Conservation (phyloP, 2,329 filamentous ascomycete species). For the Fusarium redolens region DNA sequence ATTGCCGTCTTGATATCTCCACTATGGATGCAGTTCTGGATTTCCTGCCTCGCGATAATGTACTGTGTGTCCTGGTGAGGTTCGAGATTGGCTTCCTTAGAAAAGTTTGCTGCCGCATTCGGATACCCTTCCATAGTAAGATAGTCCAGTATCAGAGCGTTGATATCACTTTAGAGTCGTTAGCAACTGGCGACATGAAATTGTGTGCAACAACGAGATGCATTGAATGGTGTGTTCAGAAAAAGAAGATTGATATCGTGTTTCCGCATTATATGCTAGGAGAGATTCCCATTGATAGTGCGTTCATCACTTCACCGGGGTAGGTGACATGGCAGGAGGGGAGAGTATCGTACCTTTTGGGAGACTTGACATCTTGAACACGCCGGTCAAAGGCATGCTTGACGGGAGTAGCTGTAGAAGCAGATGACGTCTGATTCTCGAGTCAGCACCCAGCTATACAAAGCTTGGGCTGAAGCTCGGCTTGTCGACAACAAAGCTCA, state of each 20-base stretch:
- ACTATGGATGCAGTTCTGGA: conserved; percentile 84
- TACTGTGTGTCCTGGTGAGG: conserved; percentile 77
- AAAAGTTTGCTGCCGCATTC: conserved; percentile 91
- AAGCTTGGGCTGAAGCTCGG: conserved; percentile 20
- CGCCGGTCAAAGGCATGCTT: conserved; percentile 83
- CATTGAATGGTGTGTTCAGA: conserved; percentile 54
- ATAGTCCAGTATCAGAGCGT: conserved; percentile 95
- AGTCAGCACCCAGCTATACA: conserved; percentile 32
- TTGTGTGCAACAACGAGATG: conserved; percentile 3
- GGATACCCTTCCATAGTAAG: conserved; percentile 96
- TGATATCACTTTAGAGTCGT: conserved; percentile 80
- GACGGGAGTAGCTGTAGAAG: conserved; percentile 77
- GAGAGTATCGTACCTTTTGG: conserved; percentile 80
- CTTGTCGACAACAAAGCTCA: conserved; percentile 31
- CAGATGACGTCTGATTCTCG: conserved; percentile 70
- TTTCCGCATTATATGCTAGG: conserved; percentile 95
- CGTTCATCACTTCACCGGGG: conserved; percentile 76
- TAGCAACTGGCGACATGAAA: conserved; percentile 38
- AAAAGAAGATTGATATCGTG: conserved; percentile 75
- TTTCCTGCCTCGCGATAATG: conserved; percentile 82
- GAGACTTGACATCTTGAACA: conserved; percentile 84
- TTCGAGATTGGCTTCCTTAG: conserved; percentile 88
- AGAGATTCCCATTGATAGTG: conserved; percentile 99
- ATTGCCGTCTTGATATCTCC: conserved; percentile 90
- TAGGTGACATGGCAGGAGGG: background rate